phyloP scores from a whole-genome alignment of 139 green algal genomes.

The Mesotaenium endlicherianum region DNA sequence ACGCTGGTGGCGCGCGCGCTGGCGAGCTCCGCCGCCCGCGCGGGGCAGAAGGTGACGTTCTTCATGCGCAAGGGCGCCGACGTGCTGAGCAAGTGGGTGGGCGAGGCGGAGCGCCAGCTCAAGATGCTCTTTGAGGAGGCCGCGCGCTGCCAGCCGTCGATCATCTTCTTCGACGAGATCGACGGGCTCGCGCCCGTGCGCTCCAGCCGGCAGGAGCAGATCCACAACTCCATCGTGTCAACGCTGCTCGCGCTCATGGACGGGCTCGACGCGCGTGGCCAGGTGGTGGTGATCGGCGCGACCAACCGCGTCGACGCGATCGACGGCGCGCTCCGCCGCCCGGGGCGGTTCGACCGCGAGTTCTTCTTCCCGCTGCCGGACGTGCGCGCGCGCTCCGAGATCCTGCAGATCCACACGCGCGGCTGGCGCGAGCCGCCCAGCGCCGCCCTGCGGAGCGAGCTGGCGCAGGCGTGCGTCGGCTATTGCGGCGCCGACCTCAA shows the following conservation, averaged over 20 bases:
- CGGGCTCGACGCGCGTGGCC: conserved; percentile 80
- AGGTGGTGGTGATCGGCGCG: conserved; percentile 73
- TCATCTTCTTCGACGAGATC: conserved; percentile 89
- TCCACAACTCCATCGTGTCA: conserved; percentile 95
- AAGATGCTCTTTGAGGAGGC: conserved; percentile 92
- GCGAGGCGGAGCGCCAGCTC: conserved; percentile 89
- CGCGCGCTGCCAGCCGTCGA: conserved; percentile 65
- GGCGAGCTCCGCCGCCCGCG: conserved; percentile 70
- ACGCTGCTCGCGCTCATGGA: conserved; percentile 96
- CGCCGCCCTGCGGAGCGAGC: conserved; percentile 61
- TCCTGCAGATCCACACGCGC: conserved; percentile 88
- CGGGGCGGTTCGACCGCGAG: conserved; percentile 75
- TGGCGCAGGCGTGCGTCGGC: conserved; percentile 66
- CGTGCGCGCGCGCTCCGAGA: conserved; percentile 66
- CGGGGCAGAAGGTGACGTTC: conserved; percentile 74
- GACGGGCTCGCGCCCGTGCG: conserved; percentile 79
- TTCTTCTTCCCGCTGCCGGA: conserved; percentile 74
- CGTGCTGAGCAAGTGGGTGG: conserved; percentile 93
- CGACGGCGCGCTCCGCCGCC: conserved; percentile 70
- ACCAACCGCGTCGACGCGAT: conserved; percentile 78
- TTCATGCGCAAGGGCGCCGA: conserved; percentile 97
- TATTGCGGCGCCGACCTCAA: conserved; percentile 96
- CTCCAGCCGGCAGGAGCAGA: conserved; percentile 86
- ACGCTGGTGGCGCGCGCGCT: conserved; percentile 89
- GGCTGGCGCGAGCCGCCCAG: conserved; percentile 71